Evolutionary conservation across 164 flowering plant species (phyloP).

Genomic region (Vitis cinerea): DNA sequence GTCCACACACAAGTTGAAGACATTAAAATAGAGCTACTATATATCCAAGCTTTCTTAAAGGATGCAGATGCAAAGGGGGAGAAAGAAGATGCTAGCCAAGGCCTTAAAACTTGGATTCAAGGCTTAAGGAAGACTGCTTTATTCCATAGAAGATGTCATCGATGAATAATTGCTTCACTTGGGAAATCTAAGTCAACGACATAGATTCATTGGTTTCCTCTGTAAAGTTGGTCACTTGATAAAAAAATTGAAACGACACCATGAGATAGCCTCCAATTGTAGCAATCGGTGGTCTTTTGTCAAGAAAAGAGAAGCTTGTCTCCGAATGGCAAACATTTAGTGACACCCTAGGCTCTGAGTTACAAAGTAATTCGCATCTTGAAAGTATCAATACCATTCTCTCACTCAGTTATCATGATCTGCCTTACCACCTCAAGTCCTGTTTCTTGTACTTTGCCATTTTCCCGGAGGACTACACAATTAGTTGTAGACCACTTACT

Average conservation of each 20-base stretch:
- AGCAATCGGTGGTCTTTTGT: conserved; percentile 18
- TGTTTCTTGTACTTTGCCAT: conserved; percentile 33
- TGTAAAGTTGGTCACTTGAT: not conserved
- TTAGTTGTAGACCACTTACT: conserved; percentile 9
- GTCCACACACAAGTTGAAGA: not conserved
- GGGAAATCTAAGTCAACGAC: not conserved
- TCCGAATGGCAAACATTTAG: conserved; percentile 24
- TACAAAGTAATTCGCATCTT: conserved; percentile 12
- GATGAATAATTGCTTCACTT: conserved; percentile 7
- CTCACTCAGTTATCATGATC: conserved; percentile 24
- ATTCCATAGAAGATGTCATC: conserved; percentile 12
- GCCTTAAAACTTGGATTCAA: no score
- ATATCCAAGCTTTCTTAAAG: no score
- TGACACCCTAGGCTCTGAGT: conserved; percentile 13
- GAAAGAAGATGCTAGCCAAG: no score
- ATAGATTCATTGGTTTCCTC: not conserved
- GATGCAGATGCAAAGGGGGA: no score
- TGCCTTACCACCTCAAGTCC: conserved; percentile 31
- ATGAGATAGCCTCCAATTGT: conserved; percentile 14
- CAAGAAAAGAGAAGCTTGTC: conserved; percentile 12
- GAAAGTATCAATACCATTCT: conserved; percentile 13
- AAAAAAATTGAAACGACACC: not conserved
- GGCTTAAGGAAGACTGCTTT: no score
- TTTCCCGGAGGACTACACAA: conserved; percentile 29
- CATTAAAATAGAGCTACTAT: no score